A percentile compares a stretch with the other conserved stretches of the same genome.
Evolutionary conservation across 768 basidiomycete genomes (phyloP).

Genomic region (Chiua virens): DNA sequence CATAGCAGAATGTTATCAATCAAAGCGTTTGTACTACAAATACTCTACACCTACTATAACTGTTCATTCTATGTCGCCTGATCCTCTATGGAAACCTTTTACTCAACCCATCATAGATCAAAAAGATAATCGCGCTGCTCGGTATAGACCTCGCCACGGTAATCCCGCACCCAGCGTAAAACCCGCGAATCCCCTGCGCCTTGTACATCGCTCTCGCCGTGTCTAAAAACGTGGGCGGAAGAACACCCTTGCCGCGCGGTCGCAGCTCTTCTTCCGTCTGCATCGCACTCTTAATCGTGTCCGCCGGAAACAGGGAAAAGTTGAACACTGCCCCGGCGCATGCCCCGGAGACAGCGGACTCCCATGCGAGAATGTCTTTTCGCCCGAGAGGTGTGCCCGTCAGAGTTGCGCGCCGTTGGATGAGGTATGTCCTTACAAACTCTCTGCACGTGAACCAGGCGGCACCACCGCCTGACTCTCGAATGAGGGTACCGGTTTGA

Average conservation of each 20-base stretch:
- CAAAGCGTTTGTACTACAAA: too few relatives aligned
- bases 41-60: too few relatives aligned
- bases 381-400: slow-evolving; percentile 31
- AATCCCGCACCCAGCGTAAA: slow-evolving; percentile 93
- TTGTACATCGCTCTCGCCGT: slow-evolving; percentile 71
- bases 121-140: slow-evolving; percentile 89
- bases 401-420: slow-evolving; percentile 44
- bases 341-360: slow-evolving; percentile 85
- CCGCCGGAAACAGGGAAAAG: slow-evolving; percentile 90
- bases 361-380: slow-evolving; percentile 64
- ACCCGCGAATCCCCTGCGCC: slow-evolving; percentile 73
- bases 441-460: slow-evolving; percentile 95
- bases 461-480: slow-evolving; percentile 88
- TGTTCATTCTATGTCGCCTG: neutral
- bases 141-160: slow-evolving; percentile 85
- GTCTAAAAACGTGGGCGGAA: slow-evolving; percentile 46
- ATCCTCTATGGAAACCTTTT: slow-evolving; percentile 44
- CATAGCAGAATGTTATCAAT: too few relatives aligned
- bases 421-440: slow-evolving; percentile 60
- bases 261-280: slow-evolving; percentile 92
- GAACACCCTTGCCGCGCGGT: slow-evolving; percentile 39
- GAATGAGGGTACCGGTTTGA: slow-evolving; percentile 89
- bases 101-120: slow-evolving; percentile 83
- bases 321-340: slow-evolving; percentile 85
- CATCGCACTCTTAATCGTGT: slow-evolving; percentile 91